Conservation (phyloP, 2,329 filamentous ascomycete species). For the Beauveria pseudobassiana region DNA sequence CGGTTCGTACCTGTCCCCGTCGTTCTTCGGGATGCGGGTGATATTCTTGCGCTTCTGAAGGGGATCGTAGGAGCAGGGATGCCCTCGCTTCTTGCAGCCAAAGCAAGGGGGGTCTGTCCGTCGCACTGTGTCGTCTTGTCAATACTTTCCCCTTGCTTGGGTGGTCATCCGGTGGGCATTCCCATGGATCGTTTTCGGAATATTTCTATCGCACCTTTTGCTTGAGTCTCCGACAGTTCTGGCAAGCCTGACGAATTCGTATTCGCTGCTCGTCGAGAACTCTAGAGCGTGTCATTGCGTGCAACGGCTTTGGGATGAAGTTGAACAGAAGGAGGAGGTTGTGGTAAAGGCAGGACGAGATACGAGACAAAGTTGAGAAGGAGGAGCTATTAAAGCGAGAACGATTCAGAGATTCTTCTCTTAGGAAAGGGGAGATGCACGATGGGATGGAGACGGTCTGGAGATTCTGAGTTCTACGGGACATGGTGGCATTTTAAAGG, state of each 20-base stretch:
- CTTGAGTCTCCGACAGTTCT: too few species aligned
- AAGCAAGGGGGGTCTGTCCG: slow-evolving; percentile 49
- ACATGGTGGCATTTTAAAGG: not conserved
- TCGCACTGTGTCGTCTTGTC: slow-evolving; percentile 40
- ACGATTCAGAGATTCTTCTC: not conserved
- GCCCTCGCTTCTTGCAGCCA: slow-evolving; percentile 44
- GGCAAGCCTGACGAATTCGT: not conserved
- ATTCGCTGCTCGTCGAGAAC: not conserved
- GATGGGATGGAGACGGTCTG: not conserved
- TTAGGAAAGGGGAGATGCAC: not conserved
- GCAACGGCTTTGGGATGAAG: not conserved
- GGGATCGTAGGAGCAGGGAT: slow-evolving; percentile 35
- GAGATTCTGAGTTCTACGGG: not conserved
- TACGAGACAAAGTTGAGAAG: not conserved
- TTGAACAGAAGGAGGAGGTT: not conserved
- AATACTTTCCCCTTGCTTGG: not conserved
- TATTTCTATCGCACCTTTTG: too few species aligned
- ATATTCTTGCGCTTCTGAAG: not conserved
- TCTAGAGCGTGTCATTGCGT: too few species aligned
- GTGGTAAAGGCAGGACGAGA: too few species aligned
- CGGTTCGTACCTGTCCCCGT: not conserved
- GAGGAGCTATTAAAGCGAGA: not conserved
- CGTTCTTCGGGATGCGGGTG: too few species aligned
- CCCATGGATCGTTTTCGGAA: not conserved
- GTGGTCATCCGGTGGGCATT: not conserved